Evolutionary conservation across 2,329 filamentous ascomycete genomes (phyloP).

Genomic region (Sclerotiophoma versabilis): DNA sequence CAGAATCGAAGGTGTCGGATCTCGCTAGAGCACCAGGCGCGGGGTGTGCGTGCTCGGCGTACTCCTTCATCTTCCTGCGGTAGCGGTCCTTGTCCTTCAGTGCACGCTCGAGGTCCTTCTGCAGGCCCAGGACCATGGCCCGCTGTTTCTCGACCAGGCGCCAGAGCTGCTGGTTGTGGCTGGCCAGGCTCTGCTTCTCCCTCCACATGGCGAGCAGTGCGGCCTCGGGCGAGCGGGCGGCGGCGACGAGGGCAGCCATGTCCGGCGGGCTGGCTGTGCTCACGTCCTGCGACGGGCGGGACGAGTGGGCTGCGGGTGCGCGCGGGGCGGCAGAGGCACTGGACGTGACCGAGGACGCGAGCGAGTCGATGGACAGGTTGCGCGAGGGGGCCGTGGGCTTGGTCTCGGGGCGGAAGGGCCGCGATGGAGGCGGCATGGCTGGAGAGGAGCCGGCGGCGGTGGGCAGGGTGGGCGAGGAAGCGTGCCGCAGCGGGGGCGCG

Average conservation of each 20-base stretch:
- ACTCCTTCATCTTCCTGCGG: constrained; percentile 85
- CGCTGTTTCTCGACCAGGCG: constrained; percentile 95
- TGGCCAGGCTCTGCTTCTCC: constrained; percentile 86
- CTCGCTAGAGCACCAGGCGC: constrained; percentile 44
- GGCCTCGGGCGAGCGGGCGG: constrained; percentile 87
- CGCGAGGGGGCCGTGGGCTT: constrained; percentile 59
- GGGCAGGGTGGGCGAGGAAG: constrained; percentile 43
- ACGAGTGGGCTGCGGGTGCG: constrained; percentile 61
- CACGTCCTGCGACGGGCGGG: constrained; percentile 63
- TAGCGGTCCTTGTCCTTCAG: constrained; percentile 96
- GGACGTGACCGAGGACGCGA: constrained; percentile 70
- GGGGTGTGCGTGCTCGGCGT: constrained; percentile 58
- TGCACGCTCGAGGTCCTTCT: constrained; percentile 90
- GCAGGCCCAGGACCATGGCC: constrained; percentile 89
- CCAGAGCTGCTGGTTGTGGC: constrained; percentile 94
- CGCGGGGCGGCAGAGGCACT: constrained; percentile 53
- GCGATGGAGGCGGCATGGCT: constrained; percentile 43
- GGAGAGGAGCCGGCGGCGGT: constrained; percentile 38
- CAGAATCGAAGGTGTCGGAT: constrained; percentile 43
- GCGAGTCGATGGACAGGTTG: constrained; percentile 90
- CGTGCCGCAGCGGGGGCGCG: constrained; percentile 39
- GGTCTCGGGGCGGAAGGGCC: constrained; percentile 44
- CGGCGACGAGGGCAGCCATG: constrained; percentile 77
- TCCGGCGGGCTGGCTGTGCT: constrained; percentile 69
- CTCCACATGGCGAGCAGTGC: constrained; percentile 87